Base-by-base conservation (phyloP, 169 alveolate genomes). In the Condylostoma magnum region DNA sequence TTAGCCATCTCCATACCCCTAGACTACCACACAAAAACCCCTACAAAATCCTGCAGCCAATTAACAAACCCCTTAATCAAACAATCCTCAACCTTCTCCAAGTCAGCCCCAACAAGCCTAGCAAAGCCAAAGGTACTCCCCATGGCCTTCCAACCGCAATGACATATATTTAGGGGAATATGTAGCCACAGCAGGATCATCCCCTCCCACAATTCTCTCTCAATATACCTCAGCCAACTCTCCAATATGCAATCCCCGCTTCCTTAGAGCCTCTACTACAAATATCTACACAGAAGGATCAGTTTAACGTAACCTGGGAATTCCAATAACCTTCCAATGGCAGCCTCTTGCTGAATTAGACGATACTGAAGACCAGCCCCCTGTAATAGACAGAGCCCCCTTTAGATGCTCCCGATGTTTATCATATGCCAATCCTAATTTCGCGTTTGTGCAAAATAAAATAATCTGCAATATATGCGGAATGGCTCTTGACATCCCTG, bases 401-500 rank as follows among this genome's bases (percentile, higher is more conserved):
- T 55, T 30, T 31, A 55, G 68, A 55, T 55, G 68, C 48, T 8
- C 48, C 43, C 10, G 12, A 1, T 55, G 68, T 55, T 20, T 10
- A 0, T 0, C 48, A 10, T 55, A 55, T 31, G 27, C 34, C 27
- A 55, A 55, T 31, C 48, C 68, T 27, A 15, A 15, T 31, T 55
- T 55, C 20, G 15, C 44, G 15, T 55, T 50, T 50, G 8, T 22
- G 27, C 18, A 55, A 41, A 41, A 31, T 30, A 55, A 55, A 30
- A 15, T 20, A 27, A 30, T 55, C 36, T 55, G 68, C 20, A 55
- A 55, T 55, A 27, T 55, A 15, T 55, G 68, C 27, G 68, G 20
- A 30, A 22, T 12, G 27, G 15, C 22, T 10, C 68, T 15, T 30
- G 48, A 27, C 10, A 12, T 25, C 0, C 47, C 68, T 15, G 68